A percentile compares a stretch with the other conserved stretches of the same genome.
phyloP scores from a whole-genome alignment of 2,329 filamentous ascomycete species.

The Claviceps paspali region DNA sequence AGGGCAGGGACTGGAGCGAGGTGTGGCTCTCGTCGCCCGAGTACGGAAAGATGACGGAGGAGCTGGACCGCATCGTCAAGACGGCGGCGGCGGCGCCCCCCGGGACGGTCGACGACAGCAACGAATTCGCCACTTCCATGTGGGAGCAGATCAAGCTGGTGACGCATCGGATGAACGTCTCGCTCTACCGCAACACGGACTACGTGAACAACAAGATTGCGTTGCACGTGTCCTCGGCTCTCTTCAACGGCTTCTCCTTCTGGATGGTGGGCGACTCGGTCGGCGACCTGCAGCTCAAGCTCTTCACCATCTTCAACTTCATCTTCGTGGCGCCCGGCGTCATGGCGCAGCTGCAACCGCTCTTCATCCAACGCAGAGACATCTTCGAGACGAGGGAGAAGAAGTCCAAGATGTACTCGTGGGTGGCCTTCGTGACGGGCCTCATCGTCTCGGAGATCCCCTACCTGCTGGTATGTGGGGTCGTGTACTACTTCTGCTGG shows the following conservation, averaged over 20 bases:
- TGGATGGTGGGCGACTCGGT: conserved; percentile 41
- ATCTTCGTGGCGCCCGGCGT: conserved; percentile 45
- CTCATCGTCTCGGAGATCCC: conserved; percentile 33
- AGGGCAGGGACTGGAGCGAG: conserved; percentile 46
- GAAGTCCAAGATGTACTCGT: conserved; percentile 45
- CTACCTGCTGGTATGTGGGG: conserved; percentile 27
- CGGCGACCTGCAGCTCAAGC: conserved; percentile 34
- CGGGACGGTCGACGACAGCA: conserved; percentile 31
- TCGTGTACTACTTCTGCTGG: conserved; percentile 38
- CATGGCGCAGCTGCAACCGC: conserved; percentile 41
- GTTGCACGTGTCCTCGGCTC: conserved; percentile 36
- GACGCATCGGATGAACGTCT: conserved; percentile 43
- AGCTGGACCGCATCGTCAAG: conserved; percentile 48
- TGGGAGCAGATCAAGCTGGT: conserved; percentile 48
- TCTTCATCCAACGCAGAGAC: conserved; percentile 40
- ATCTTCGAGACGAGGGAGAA: conserved; percentile 45
- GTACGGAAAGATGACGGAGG: conserved; percentile 35
- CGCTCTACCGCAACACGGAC: conserved; percentile 50
- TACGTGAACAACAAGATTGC: conserved; percentile 50
- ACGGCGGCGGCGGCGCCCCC: conserved; percentile 33
- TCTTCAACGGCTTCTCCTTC: conserved; percentile 48
- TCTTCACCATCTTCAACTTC: conserved; percentile 49
- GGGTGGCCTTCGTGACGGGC: conserved; percentile 41
- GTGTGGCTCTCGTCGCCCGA: conserved; percentile 54
- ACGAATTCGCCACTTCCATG: conserved; percentile 60